A percentile compares a stretch with the other conserved stretches of the same genome.
Evolutionary conservation across 2,329 filamentous ascomycete genomes (phyloP).

Genomic region (Monilinia aucupariae): DNA sequence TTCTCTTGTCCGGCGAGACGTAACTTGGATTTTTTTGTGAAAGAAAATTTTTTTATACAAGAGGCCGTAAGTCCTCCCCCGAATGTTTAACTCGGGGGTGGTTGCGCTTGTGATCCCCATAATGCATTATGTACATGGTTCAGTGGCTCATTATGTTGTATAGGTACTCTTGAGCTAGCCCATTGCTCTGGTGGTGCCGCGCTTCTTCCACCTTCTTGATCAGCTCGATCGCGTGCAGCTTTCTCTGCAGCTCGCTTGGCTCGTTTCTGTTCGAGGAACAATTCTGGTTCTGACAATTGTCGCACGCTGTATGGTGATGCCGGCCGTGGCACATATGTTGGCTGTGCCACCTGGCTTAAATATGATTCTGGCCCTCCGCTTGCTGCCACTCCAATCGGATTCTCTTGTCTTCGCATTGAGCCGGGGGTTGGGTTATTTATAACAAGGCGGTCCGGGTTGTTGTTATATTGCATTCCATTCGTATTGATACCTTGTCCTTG

Average conservation of each 20-base stretch:
- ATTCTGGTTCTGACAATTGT: conserved; percentile 19
- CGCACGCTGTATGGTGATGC: conserved; percentile 2
- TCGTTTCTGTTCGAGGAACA: conserved; percentile 24
- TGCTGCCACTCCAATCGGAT: conserved; percentile 27
- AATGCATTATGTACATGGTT: conserved; percentile 8
- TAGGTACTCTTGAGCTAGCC: background rate
- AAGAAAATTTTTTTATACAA: conserved; percentile 11
- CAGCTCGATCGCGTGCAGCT: background rate
- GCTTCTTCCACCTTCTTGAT: background rate
- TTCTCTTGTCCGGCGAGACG: background rate
- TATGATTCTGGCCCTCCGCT: conserved; percentile 24
- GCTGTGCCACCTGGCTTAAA: conserved; percentile 21
- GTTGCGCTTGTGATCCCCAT: conserved; percentile 9
- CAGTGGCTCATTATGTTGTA: background rate
- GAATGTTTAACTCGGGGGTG: background rate
- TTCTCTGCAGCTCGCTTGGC: conserved; percentile 1
- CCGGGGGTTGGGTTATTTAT: conserved; percentile 21
- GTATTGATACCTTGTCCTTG: conserved; percentile 28
- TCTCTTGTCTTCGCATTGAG: conserved; percentile 13
- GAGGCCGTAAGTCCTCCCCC: background rate
- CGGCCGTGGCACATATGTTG: conserved; percentile 13
- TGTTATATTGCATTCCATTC: conserved; percentile 19
- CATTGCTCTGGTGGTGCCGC: conserved; percentile 3
- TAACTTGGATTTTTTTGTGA: background rate
- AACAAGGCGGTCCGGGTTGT: conserved; percentile 22